Conservation (phyloP, 371 early-diverging fungal genomes). For the Cokeromyces recurvatus region DNA sequence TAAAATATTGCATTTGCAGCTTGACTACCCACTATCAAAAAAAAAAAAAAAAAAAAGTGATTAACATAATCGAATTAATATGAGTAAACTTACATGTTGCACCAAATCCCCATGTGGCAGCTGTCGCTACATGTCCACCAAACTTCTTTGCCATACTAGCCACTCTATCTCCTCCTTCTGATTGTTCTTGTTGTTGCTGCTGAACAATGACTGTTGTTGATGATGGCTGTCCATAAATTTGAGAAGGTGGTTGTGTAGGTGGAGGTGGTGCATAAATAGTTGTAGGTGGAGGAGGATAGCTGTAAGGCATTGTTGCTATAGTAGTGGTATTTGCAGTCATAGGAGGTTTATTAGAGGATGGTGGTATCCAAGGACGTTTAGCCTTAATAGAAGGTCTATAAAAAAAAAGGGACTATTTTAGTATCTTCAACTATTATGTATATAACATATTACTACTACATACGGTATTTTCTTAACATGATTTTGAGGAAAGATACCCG, state of each 20-base stretch:
- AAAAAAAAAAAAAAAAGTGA: neutral
- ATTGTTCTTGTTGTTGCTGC: conserved; percentile 7
- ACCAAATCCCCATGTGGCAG: conserved; percentile 46
- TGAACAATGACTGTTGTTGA: conserved; percentile 3
- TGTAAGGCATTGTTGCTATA: conserved; percentile 23
- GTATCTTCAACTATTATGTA: neutral
- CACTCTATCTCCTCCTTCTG: conserved; percentile 25
- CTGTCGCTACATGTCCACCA: conserved; percentile 33
- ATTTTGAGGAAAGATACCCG: conserved; percentile 49
- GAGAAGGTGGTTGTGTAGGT: conserved; percentile 13
- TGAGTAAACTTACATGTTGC: conserved; percentile 34
- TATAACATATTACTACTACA: neutral
- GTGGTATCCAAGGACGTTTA: conserved; percentile 15
- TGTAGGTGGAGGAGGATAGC: conserved; percentile 47
- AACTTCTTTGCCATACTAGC: conserved; percentile 37
- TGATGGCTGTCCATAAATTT: conserved; percentile 3
- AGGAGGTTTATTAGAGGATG: conserved; percentile 10
- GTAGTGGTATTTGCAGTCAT: conserved; percentile 1
- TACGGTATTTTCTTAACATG: conserved; percentile 42
- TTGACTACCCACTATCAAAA: conserved; percentile 31
- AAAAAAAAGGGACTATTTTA: neutral
- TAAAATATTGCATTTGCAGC: conserved; percentile 39
- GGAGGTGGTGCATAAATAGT: conserved; percentile 34
- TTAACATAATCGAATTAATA: too few species aligned
- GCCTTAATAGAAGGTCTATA: conserved; percentile 16